Evolutionary conservation across 305 asterid species (phyloP).

Genomic region (Stenogyne calaminthoides): DNA sequence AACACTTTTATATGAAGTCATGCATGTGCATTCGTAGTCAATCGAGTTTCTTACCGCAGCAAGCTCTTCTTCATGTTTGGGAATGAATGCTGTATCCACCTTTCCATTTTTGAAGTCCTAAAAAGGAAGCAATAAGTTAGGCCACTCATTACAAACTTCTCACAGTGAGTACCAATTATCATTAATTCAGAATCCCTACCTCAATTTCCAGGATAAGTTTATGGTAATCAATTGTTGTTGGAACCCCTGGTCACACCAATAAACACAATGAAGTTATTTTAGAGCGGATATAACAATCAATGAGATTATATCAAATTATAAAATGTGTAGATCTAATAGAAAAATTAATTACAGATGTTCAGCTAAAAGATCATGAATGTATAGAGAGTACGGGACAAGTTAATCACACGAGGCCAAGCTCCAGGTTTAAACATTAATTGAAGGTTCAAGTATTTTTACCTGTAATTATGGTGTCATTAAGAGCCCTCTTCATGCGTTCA

Average conservation of each 20-base stretch:
- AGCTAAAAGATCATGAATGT: background rate
- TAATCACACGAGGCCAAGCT: too few species aligned
- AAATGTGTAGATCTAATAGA: constrained; percentile 4
- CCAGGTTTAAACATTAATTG: background rate
- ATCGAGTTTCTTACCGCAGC: constrained; percentile 63
- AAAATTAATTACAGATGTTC: background rate
- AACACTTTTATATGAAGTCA: background rate
- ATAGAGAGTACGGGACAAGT: too few species aligned
- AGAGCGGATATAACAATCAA: constrained; percentile 1
- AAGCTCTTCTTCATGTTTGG: constrained; percentile 85
- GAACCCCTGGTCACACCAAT: constrained; percentile 62
- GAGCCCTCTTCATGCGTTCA: constrained; percentile 95
- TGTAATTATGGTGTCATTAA: constrained; percentile 75
- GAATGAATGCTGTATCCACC: constrained; percentile 89
- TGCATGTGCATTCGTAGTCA: constrained; percentile 1
- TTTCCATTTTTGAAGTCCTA: constrained; percentile 89
- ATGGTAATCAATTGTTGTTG: constrained; percentile 92
- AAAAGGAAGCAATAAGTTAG: constrained; percentile 3
- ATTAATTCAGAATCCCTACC: constrained; percentile 45
- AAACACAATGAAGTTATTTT: background rate
- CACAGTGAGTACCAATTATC: constrained; percentile 7
- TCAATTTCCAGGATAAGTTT: constrained; percentile 90
- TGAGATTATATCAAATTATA: constrained; percentile 8
- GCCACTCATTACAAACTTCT: background rate
- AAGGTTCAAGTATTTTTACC: constrained; percentile 44